Percentiles rank a stretch among this genome's conserved stretches.
Conservation (phyloP, 1,284 basidiomycete species). For the Trichosporon coremiiforme region DNA sequence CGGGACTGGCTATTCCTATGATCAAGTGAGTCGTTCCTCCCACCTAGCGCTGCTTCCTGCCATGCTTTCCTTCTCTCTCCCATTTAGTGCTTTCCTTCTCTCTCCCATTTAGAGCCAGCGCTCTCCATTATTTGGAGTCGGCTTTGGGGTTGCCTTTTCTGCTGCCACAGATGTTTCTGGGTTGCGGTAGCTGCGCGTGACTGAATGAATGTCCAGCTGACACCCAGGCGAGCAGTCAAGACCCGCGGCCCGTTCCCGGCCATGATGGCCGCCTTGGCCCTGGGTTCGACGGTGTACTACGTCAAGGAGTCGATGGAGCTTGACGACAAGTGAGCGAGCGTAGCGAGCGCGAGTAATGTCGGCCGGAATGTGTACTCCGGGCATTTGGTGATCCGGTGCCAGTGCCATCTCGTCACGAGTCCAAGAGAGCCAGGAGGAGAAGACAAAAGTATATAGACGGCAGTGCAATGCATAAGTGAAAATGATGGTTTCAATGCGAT, state of each 20-base stretch:
- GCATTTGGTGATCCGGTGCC: no score
- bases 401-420: neutral
- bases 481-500: neutral
- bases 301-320: slow-evolving; percentile 23
- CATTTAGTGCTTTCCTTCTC: no score
- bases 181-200: no score
- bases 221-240: slow-evolving; percentile 37
- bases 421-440: neutral
- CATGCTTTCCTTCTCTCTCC: no score
- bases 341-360: neutral
- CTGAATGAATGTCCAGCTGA: neutral
- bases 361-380: no score
- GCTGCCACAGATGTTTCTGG: no score
- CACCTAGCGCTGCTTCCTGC: no score
- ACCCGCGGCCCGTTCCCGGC: slow-evolving; percentile 38
- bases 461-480: slow-evolving; percentile 1
- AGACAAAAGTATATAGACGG: neutral
- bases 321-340: neutral
- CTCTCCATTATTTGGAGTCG: no score
- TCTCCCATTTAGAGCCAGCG: neutral
- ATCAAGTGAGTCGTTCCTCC: slow-evolving; percentile 10
- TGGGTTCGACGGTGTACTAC: slow-evolving; percentile 44
- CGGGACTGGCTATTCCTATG: slow-evolving; percentile 24
- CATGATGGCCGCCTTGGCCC: slow-evolving; percentile 29
- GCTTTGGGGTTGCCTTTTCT: no score